Conservation (phyloP, 352 stramenopile genomes). For the Blastocystis sp. region DNA sequence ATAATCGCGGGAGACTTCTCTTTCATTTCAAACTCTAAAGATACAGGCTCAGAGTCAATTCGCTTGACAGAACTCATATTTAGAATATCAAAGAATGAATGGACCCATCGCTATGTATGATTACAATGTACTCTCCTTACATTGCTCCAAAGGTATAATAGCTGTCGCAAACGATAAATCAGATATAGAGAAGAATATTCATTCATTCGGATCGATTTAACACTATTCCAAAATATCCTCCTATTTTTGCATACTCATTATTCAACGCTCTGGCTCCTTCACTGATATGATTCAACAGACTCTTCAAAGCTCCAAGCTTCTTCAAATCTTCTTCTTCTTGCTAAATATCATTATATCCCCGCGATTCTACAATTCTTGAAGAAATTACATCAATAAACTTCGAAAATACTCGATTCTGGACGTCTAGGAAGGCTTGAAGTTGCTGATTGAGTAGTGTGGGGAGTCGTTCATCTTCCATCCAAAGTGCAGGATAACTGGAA, state of each 20-base stretch:
- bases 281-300: constrained; percentile 45
- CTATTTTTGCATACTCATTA: neutral
- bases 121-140: neutral
- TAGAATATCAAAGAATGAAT: neutral
- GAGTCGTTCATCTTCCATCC: neutral
- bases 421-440: neutral
- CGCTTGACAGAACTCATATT: neutral
- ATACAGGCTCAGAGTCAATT: neutral
- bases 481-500: constrained; percentile 11
- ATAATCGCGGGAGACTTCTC: neutral
- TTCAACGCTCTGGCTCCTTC: constrained; percentile 41
- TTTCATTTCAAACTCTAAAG: neutral
- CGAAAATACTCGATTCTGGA: constrained; percentile 40
- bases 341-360: neutral
- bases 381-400: constrained; percentile 39
- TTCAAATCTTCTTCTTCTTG: constrained; percentile 53
- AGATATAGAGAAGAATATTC: constrained; percentile 43
- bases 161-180: constrained; percentile 45
- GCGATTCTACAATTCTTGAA: neutral
- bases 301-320: constrained; percentile 1
- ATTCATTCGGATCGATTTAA: neutral
- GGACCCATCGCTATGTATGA: constrained; percentile 11
- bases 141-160: constrained; percentile 45
- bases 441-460: neutral
- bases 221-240: neutral